Base-by-base conservation (phyloP, 257 asterid genomes). In the Fraxinus pennsylvanica region DNA sequence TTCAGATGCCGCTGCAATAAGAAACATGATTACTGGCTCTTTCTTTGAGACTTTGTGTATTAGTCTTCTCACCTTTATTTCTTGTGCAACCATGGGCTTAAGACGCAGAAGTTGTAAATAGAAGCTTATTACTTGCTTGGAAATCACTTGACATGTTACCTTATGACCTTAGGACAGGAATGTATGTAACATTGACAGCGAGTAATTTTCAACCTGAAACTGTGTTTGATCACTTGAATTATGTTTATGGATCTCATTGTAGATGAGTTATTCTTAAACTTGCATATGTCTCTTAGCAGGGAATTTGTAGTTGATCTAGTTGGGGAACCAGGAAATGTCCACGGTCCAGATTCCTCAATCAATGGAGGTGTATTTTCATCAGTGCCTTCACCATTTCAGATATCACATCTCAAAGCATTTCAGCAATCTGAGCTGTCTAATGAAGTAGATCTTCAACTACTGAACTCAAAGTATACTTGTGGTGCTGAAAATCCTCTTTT, bases 271-370 rank as follows among this genome's bases (percentile, higher is more conserved):
- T 79, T 50, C 70, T 71, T 88, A 80, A 81, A 63, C 33, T 63
- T 78, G 43, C 74, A 32, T 76, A 25, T 68, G 47, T 79, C 17
- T 81, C 25, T 84, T 81, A 52, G 76, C 93, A 95, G 98, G 92
- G 99, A 95, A 77, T 90, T 87, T 83, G 94, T 95, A 29, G 95
- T 95, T 82, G 99, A 95, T 88, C 92, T 95, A 75, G 94, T 95
- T 74, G 97, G 97, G 78, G 86, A 90, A 79, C 99, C 99, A 12
- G 99, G 99, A 83, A 89, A 87, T 66, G 79, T 95, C 69, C 94
- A 87, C 17, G 86, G 88, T 72, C 96, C 98, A 76, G 97, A 93
- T 89, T 95, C 96, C 54, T 95, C 96, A 21, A 86, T 93, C 75
- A 93, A 86, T 73, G 94, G 92, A 85, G 83, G 89, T 81, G 71